Evolutionary conservation across 352 stramenopile species (phyloP).

Genomic region (Globisporangium takayamanum): DNA sequence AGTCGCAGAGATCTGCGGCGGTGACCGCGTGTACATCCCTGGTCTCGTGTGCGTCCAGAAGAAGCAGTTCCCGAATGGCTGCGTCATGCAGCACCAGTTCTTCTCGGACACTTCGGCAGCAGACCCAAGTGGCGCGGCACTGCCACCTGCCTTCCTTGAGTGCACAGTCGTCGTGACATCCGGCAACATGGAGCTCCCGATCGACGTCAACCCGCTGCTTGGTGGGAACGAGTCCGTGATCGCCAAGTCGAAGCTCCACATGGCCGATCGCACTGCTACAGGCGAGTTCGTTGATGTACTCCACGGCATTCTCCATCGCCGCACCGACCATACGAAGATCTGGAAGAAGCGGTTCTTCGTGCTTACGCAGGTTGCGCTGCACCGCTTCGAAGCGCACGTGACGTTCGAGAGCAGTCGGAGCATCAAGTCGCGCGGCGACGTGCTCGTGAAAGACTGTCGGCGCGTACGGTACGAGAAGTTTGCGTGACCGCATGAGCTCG

Average conservation of each 20-base stretch:
- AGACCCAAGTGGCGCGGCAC: neutral
- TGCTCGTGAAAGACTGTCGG: conserved; percentile 27
- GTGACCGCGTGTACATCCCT: conserved; percentile 23
- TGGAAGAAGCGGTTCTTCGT: conserved; percentile 43
- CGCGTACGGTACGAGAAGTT: conserved; percentile 32
- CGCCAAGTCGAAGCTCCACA: conserved; percentile 9
- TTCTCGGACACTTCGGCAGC: conserved; percentile 9
- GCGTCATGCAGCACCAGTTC: conserved; percentile 26
- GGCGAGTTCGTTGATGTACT: conserved; percentile 34
- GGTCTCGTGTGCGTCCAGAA: conserved; percentile 20
- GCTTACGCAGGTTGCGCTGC: conserved; percentile 34
- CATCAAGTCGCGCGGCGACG: conserved; percentile 18
- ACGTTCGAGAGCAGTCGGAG: conserved; percentile 16
- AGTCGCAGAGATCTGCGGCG: conserved; percentile 27
- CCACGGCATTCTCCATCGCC: conserved; percentile 22
- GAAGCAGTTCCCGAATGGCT: conserved; percentile 21
- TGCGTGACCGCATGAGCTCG: conserved; percentile 27
- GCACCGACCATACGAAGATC: conserved; percentile 24
- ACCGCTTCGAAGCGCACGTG: conserved; percentile 25
- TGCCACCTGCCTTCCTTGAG: conserved; percentile 10
- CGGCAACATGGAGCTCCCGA: conserved; percentile 8
- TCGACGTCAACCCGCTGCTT: conserved; percentile 9
- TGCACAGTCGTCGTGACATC: conserved; percentile 28
- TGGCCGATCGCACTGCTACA: conserved; percentile 28
- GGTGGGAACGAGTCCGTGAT: conserved; percentile 9